Evolutionary conservation across 768 basidiomycete species (phyloP), one percentile per base, ranked within the genome.

Genomic region (Russula griseocarnosa): DNA sequence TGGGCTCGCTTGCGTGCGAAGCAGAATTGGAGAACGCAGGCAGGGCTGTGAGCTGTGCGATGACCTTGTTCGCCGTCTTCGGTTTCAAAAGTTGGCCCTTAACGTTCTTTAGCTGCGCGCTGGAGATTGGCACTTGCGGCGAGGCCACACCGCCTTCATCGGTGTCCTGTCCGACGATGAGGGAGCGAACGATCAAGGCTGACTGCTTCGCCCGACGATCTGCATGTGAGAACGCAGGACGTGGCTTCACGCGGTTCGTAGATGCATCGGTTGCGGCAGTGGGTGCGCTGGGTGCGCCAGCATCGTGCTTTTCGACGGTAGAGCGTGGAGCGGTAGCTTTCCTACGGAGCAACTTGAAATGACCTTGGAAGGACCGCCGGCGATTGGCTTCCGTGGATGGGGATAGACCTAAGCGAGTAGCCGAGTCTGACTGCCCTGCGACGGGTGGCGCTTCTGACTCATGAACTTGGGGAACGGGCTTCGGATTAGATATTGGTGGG

Each of bases 21-120:
- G 61, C 44, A 11, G 72, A 69, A 26, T 70, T 72, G 54, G 78
- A 75, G 10, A 77, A 72, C 5, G 79, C 75, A n/a, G 91, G 83
- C 46, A 92, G 77, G 9, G 75, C 69, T 46, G 82, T 84, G 16
- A 93, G 79, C 54, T 91, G 84, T n/a, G 81, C 77, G 65, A 92
- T 89, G 63, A 93, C 77, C 69, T 81, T 84, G 71, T 83, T 83
- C 24, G 90, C 90, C 16, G 80, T 76, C 72, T 87, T 86, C 22
- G 87, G 83, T 50, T 86, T 71, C 66, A 83, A 76, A 30, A 93
- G 83, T 72, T 86, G 81, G 1, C 84, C 75, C 73, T 89, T 92
- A 70, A 89, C 78, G 69, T 84, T 86, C 67, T 75, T 80, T 26
- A 91, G 63, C 65, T 85, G 82, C 13, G 82, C 78, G 63, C 77